Evolutionary conservation across 306 rosid genomes (phyloP), one percentile per base, ranked within the genome.

Genomic region (Dryas octopetala): DNA sequence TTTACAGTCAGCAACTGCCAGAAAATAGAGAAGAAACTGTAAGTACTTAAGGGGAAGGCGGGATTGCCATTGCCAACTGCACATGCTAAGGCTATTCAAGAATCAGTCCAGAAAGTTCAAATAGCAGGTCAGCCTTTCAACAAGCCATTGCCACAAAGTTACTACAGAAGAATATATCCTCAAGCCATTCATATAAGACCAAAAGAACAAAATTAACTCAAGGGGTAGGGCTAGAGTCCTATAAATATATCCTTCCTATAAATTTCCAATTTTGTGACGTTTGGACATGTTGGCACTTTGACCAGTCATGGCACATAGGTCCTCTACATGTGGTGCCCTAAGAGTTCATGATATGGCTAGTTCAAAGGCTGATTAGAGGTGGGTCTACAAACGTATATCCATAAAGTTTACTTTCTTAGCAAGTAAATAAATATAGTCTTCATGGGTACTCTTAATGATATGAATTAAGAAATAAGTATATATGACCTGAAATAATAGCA

Each of bases 1-100:
- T 71, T 87, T 89, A 80, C 97, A 90, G 76, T 87, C 90, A 61
- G 71, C 93, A 80, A 95, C 97, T 95, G 89, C 84, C 55, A 78
- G 54, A 44, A 70, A 13, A 83, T 66, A 62, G 55, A 66, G 13
- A 72, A 62, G 63, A 28, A 71, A 50, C 12, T 28, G 58, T 78
- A 43, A 80, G 61, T 47, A 78, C 60, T 14, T 78, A 50, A 38
- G 38, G 38, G 38, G 38, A 32, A 32, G 38, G 38, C 38, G 38
- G 23, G 14, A 9, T 41, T 41, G 32, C 70, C 17, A 9, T 7
- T 55, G 19, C 64, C 4, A 60, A 51, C 78, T 68, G 48, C 72
- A 51, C 46, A 17, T 8, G 41, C 17, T 66, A 46, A 66, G 38
- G 3, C 44, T 45, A 17, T 65, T 7, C 17, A 45, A 44, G 38